Percentiles rank a stretch among this genome's conserved stretches.
These are phyloP conservation scores for Graphium sp. DNA, from an alignment of 2,329 filamentous ascomycete species.

Conservation along the genomic window DNA sequence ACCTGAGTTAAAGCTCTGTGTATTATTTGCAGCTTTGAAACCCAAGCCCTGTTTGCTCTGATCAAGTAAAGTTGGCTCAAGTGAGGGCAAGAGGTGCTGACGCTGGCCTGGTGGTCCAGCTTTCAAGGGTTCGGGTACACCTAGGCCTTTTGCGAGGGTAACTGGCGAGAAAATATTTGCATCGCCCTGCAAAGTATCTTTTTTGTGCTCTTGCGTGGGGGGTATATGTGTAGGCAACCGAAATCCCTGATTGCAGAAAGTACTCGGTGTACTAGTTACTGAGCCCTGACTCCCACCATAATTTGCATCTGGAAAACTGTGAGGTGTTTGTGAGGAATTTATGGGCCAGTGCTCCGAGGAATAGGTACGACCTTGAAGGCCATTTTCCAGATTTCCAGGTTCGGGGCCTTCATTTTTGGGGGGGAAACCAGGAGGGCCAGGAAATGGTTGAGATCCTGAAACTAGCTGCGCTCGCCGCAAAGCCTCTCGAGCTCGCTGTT, in stretches of 20 bases:
- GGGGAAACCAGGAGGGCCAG: neutral
- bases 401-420: too few relatives aligned
- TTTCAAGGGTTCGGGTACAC: constrained; percentile 4
- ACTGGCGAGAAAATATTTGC: neutral
- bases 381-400: too few relatives aligned
- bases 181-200: neutral
- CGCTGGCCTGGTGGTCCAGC: constrained; percentile 4
- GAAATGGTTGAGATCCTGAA: neutral
- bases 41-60: too few relatives aligned
- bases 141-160: neutral
- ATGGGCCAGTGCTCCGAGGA: neutral
- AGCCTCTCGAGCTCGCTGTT: constrained; percentile 24
- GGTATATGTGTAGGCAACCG: neutral
- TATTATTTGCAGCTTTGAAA: too few relatives aligned
- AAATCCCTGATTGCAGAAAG: neutral
- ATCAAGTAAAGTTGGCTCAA: too few relatives aligned
- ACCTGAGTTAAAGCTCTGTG: too few relatives aligned
- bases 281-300: neutral
- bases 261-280: neutral
- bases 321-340: neutral
- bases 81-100: too few relatives aligned
- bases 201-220: neutral
- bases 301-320: neutral
- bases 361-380: neutral
- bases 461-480: neutral